Evolutionary conservation across 352 stramenopile species (phyloP), one percentile per base, ranked within the genome.

Genomic region (Globisporangium yorkense): DNA sequence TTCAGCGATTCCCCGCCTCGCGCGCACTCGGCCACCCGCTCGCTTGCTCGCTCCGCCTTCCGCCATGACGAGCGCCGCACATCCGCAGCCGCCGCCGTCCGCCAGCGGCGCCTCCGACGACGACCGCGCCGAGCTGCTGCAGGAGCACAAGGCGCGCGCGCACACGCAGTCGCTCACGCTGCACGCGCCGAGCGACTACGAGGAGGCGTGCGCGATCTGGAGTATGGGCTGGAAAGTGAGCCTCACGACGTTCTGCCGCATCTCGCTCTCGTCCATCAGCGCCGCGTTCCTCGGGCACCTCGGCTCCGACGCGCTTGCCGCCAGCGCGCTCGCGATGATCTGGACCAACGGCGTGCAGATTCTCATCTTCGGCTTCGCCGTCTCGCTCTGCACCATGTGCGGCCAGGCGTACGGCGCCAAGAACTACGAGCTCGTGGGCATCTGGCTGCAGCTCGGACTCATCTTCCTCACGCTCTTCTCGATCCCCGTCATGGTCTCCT

Each of bases 211-310:
- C 43, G 71, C 78, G 58, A 87, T 92, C 62, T 92, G 80, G 80
- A 77, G 63, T 59, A 91, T 93, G 84, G 84, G 77, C 52, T 93
- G 79, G 81, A 84, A 90, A 58, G 84, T 93, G 48, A 89, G 76
- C 53, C 67, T 93, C 47, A 71, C 83, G n/a, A 93, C 80, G 9
- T 87, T 93, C 57, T 89, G 79, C 62, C 81, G 81, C 44, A 88
- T 90, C 63, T 85, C 79, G 51, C 68, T 92, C 20, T 80, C 79
- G 29, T 88, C 84, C 39, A 93, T 93, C 67, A 85, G 72, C 58
- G 86, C 80, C 16, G 80, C 79, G 21, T 94, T 94, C 46, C 70
- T 94, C 6, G 84, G 84, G 9, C 76, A 88, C 60, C 61, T 94
- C 51, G 84, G 81, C 57, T 87, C 75, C 33, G 78, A 76, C 51